Evolutionary conservation across 1,284 basidiomycete species (phyloP), one percentile per base, ranked within the genome.

Genomic region (Tylopilus sp.): DNA sequence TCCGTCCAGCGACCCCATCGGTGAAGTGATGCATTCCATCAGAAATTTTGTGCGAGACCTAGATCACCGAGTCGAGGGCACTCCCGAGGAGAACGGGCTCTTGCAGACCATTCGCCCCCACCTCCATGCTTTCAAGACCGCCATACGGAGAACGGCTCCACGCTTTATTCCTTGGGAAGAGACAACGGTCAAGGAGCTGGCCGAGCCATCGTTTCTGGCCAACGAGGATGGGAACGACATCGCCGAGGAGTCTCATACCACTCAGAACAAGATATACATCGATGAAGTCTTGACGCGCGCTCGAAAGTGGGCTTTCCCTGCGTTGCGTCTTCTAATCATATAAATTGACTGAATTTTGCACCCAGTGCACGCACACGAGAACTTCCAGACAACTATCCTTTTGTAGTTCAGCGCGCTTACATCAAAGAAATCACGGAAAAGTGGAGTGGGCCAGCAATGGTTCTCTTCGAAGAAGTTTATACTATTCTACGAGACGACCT

Each of bases 281-380:
- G 76, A 85, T 42, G 75, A 85, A 24, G 82, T 86, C 1, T 60
- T 78, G 33, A 48, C 71, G 5, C 65, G 68, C 2, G 79, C 79
- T 0, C 61, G 71, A 24, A 61, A 67, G 84, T 85, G 62, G 39
- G 76, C 61, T 8, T 46, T 15, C 29, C 18, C 41, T 17, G 11
- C 17, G 31, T 11, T 20, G 7, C 6, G 34, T n/a, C 24, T 42
- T n/a, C 7, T 11, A 14, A 38, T 31, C 7, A 21, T 5, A 7
- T 12, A 2, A 4, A 1, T 21, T 51, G 20, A 61, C 1, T 2
- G 14, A 20, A 14, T 12, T 21, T 9, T 9, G n/a, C 35, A 8
- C 7, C 21, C 36, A 88, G 86, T 8, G 77, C 83, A 0, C 75
- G 79, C 1, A 83, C 83, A 0, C 79, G 84, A 5, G 83, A 88